Percentiles rank a stretch among this genome's conserved stretches.
phyloP scores from a whole-genome alignment of 1,284 basidiomycete genomes.

The Melampsora larici-populina region DNA sequence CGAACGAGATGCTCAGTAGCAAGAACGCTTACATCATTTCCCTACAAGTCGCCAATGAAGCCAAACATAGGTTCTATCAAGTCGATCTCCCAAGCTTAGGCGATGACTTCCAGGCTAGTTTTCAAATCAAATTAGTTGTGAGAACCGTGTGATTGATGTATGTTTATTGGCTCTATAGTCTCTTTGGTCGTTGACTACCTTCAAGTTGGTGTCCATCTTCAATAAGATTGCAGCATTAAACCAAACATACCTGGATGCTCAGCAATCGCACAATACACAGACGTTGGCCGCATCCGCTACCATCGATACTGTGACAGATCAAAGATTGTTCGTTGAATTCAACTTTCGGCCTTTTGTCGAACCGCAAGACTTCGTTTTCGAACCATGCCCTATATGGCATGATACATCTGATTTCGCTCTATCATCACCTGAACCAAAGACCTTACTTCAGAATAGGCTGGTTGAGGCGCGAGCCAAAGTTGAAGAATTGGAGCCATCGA shows the following conservation, averaged over 20 bases:
- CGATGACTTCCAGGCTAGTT: slow-evolving; percentile 56
- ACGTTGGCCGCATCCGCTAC: slow-evolving; percentile 59
- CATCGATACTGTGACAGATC: slow-evolving; percentile 63
- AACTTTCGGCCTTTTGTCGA: slow-evolving; percentile 65
- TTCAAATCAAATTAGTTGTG: neutral
- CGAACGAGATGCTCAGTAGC: slow-evolving; percentile 69
- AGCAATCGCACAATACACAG: slow-evolving; percentile 45
- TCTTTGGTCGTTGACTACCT: slow-evolving; percentile 36
- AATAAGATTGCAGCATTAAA: slow-evolving; percentile 6
- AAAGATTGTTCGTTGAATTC: slow-evolving; percentile 67
- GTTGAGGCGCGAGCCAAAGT: slow-evolving; percentile 62
- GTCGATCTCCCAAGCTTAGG: slow-evolving; percentile 67
- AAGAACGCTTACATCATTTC: slow-evolving; percentile 75
- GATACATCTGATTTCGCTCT: slow-evolving; percentile 61
- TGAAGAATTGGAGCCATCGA: slow-evolving; percentile 61
- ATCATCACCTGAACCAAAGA: slow-evolving; percentile 62
- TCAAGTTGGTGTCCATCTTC: slow-evolving; percentile 33
- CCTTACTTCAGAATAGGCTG: slow-evolving; percentile 74
- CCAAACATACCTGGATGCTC: slow-evolving; percentile 12
- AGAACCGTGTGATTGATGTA: neutral
- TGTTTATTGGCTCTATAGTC: slow-evolving; percentile 5
- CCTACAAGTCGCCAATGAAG: slow-evolving; percentile 65
- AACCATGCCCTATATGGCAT: slow-evolving; percentile 69
- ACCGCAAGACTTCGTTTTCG: slow-evolving; percentile 68
- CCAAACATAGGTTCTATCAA: slow-evolving; percentile 67